Evolutionary conservation across 331 rosid species (phyloP).

Genomic region (Saraca asoca): DNA sequence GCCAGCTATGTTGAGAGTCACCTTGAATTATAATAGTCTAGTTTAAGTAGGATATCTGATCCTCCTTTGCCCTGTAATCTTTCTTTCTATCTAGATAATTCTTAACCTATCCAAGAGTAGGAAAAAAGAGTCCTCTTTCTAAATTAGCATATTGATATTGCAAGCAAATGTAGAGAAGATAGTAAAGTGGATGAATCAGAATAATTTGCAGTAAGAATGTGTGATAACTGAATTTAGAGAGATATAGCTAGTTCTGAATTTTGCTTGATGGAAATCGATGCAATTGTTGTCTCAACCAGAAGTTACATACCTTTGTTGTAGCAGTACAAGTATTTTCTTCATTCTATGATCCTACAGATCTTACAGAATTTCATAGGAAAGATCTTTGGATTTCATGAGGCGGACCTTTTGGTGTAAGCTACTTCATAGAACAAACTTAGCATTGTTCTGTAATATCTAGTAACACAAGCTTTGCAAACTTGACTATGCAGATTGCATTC

Average conservation of each 20-base stretch:
- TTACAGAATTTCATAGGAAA: not conserved
- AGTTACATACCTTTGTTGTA: not conserved
- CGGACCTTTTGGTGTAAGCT: not conserved
- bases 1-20: not conserved
- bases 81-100: no score
- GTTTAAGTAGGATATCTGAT: no score
- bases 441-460: not conserved
- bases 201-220: no score
- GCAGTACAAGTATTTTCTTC: not conserved
- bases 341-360: constrained; percentile 14
- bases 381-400: not conserved
- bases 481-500: not conserved
- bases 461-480: not conserved
- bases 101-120: no score
- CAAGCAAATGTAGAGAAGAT: not conserved
- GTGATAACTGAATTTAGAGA: not conserved
- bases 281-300: not conserved
- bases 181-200: constrained; percentile 2
- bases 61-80: no score
- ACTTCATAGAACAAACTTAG: not conserved
- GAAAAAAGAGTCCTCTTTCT: no score
- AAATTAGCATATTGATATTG: not conserved
- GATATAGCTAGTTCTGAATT: not conserved
- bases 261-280: not conserved
- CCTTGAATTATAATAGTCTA: not conserved